These are phyloP conservation scores for Termitomyces sp. DNA, from an alignment of 768 basidiomycete species.

Conservation along the genomic window DNA sequence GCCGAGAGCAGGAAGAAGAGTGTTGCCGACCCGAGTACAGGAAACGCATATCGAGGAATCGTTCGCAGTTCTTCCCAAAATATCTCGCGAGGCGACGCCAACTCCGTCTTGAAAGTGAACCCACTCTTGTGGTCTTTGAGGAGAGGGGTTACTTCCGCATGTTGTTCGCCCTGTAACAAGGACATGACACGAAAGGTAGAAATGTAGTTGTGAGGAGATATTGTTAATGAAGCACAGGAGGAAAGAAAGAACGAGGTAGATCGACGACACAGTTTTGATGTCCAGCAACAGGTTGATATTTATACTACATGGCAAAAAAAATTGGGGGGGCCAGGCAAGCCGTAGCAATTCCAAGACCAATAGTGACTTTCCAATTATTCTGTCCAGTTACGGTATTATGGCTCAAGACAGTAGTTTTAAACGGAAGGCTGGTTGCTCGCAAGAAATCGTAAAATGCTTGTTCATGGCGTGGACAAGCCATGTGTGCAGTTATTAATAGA, in stretches of 20 bases:
- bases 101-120: neutral
- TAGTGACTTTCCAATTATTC: too few species aligned
- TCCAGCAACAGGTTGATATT: too few species aligned
- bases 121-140: neutral
- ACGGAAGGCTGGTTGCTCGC: too few species aligned
- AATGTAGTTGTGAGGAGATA: neutral
- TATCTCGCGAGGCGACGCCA: neutral
- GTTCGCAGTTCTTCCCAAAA: neutral
- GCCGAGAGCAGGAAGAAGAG: neutral
- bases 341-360: too few species aligned
- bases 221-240: neutral
- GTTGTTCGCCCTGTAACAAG: neutral
- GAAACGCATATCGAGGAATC: neutral
- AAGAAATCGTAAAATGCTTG: too few species aligned
- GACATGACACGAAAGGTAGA: neutral
- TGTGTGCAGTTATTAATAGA: too few species aligned
- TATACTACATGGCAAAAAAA: neutral
- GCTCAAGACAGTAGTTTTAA: too few species aligned
- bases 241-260: neutral
- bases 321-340: too few species aligned
- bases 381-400: too few species aligned
- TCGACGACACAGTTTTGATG: neutral
- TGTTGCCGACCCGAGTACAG: neutral
- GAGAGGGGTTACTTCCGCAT: neutral
- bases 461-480: too few species aligned